A percentile compares a stretch with the other conserved stretches of the same genome.
phyloP scores from a whole-genome alignment of 2,329 filamentous ascomycete species.

The Colletotrichum paranaense region DNA sequence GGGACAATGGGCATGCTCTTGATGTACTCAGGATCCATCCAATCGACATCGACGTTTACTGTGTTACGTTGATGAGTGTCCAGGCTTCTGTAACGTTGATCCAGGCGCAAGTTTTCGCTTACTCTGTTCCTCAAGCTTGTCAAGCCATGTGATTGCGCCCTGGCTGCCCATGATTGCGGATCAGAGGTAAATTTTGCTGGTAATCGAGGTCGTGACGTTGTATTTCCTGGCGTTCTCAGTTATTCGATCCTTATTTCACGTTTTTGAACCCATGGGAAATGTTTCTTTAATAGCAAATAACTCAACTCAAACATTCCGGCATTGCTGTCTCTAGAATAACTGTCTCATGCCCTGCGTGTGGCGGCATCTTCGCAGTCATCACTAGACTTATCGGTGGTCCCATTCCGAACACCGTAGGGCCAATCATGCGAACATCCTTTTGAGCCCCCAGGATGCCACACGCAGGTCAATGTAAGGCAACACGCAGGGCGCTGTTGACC shows the following conservation, averaged over 20 bases:
- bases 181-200: not conserved
- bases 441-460: constrained; percentile 3
- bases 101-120: constrained; percentile 23
- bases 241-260: not conserved
- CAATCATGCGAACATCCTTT: not conserved
- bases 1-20: constrained; percentile 55
- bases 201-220: not conserved
- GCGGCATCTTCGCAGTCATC: not conserved
- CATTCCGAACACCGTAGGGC: constrained; percentile 3
- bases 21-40: constrained; percentile 62
- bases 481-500: constrained; percentile 40
- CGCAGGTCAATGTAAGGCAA: constrained; percentile 22
- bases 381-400: not conserved
- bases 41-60: constrained; percentile 64
- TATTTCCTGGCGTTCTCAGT: not conserved
- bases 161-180: constrained; percentile 45
- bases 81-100: not conserved
- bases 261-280: not conserved
- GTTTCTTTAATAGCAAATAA: constrained; percentile 3
- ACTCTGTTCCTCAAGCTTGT: constrained; percentile 55
- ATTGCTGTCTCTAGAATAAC: not conserved
- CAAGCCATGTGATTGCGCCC: constrained; percentile 50
- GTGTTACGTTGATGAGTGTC: not conserved
- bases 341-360: constrained; percentile 27
- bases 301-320: not conserved